Conservation (phyloP, 2,329 filamentous ascomycete genomes). For the Stagonosporopsis vannaccii region DNA sequence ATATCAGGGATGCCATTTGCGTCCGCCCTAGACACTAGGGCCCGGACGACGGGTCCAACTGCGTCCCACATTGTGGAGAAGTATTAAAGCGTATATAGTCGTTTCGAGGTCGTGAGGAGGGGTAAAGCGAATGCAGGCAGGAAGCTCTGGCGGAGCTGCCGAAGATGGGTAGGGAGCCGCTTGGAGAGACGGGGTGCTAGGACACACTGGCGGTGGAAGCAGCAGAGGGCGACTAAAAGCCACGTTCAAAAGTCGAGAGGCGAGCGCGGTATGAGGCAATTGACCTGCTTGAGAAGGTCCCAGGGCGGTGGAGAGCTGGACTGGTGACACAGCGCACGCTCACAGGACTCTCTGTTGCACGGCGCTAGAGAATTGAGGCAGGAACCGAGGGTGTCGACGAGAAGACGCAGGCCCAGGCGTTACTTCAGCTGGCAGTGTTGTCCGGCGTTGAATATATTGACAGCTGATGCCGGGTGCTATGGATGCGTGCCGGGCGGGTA, state of each 20-base stretch:
- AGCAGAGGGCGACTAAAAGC: constrained; percentile 18
- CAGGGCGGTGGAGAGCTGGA: constrained; percentile 31
- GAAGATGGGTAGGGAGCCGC: constrained; percentile 4
- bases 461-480: background rate
- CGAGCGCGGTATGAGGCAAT: constrained; percentile 22
- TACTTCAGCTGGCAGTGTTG: constrained; percentile 19
- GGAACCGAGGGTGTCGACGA: constrained; percentile 22
- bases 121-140: constrained; percentile 20
- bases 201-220: constrained; percentile 12
- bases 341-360: constrained; percentile 34
- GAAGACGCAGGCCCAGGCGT: constrained; percentile 20
- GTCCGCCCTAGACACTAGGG: constrained; percentile 39
- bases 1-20: constrained; percentile 42
- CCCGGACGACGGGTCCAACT: constrained; percentile 27
- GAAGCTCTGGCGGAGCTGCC: constrained; percentile 17
- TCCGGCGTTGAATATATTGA: constrained; percentile 19
- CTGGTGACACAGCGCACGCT: constrained; percentile 42
- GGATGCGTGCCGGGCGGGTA: constrained; percentile 11
- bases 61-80: constrained; percentile 38
- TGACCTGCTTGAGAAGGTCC: constrained; percentile 20
- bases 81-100: constrained; percentile 26
- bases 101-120: constrained; percentile 24
- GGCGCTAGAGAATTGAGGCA: constrained; percentile 40
- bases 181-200: constrained; percentile 17
- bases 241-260: constrained; percentile 23